Conservation (phyloP, 2,329 filamentous ascomycete genomes). For the Cladosporium phlei region DNA sequence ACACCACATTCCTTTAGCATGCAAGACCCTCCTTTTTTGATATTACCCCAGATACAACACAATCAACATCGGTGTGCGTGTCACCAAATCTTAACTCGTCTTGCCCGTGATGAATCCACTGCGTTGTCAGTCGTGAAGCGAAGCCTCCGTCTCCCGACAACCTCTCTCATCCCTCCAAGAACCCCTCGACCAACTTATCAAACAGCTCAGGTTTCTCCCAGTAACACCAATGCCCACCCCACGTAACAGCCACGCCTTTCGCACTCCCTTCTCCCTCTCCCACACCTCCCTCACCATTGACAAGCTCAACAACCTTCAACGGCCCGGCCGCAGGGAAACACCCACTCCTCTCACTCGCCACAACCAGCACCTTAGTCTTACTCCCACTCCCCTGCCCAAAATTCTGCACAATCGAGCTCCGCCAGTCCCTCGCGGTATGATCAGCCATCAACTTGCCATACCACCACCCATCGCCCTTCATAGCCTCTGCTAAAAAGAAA, state of each 20-base stretch:
- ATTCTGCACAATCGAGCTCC: neutral
- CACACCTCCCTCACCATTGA: neutral
- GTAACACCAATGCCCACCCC: constrained; percentile 11
- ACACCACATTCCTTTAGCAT: too few relatives aligned
- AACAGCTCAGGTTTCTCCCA: constrained; percentile 8
- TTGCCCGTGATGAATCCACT: too few relatives aligned
- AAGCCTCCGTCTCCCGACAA: too few relatives aligned
- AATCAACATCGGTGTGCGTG: too few relatives aligned
- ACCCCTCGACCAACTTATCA: neutral
- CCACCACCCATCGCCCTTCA: constrained; percentile 10
- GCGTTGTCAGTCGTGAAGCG: too few relatives aligned
- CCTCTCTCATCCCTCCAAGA: neutral
- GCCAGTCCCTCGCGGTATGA: constrained; percentile 8
- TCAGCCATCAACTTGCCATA: constrained; percentile 10
- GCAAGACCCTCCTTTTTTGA: too few relatives aligned
- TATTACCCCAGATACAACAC: too few relatives aligned
- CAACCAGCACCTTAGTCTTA: neutral
- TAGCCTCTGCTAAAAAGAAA: constrained; percentile 6
- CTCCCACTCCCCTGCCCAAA: neutral
- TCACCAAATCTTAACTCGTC: too few relatives aligned
- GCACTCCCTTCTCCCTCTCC: neutral
- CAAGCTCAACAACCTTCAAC: constrained; percentile 9
- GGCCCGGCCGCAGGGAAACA: constrained; percentile 10
- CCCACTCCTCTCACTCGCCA: constrained; percentile 8
- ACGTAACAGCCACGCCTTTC: neutral